Base-by-base conservation (phyloP, 2,329 filamentous ascomycete genomes). In the Penicillium hesseltinei region DNA sequence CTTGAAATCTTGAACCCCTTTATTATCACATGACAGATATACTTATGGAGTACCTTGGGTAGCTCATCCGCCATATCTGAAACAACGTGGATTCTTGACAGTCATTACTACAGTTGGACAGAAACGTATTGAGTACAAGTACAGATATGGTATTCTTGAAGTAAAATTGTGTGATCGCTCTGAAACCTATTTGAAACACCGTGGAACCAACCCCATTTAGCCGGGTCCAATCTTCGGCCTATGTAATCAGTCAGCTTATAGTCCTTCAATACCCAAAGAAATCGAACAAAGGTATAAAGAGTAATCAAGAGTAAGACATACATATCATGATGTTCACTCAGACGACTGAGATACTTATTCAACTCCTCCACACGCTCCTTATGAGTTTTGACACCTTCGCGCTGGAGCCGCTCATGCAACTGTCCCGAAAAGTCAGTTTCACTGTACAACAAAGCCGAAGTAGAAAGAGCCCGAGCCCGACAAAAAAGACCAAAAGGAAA, bases 281-380 rank as follows among this genome's bases (percentile, higher is more conserved):
- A 47, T 8, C n/a, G 21, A 31, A 45, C 23, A 46, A 51, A 48
- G 29, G 13, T 23, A 6, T n/a, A 36, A 19, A 50, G 42, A 36
- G 9, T 11, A 54, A 54, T 17, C 38, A 19, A 50, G 39, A 36
- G 8, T 11, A 54, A 54, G 31, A 74, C 79, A 66, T 76, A 82
- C 92, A 99, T 99, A 73, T 99, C 94, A 75, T 99, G 93, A 78
- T 99, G 94, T 77, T 99, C 94, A 77, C 91, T 96, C 69, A 99
- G 77, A 64, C 88, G 89, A 63, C 91, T 94, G 36, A 99, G 79
- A 73, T 97, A 97, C 62, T 90, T 91, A 73, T 99, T 99, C 66
- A 97, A 79, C 73, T 97, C 92, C 74, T 97, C 92, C 43, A 99
- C 93, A 11, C 91, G 87, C 79, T 99, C 90, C 74, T 97, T 97